Percentiles rank a stretch among this genome's conserved stretches.
phyloP scores from a whole-genome alignment of 805 yeast species.

The Hyphopichia homilentoma region DNA sequence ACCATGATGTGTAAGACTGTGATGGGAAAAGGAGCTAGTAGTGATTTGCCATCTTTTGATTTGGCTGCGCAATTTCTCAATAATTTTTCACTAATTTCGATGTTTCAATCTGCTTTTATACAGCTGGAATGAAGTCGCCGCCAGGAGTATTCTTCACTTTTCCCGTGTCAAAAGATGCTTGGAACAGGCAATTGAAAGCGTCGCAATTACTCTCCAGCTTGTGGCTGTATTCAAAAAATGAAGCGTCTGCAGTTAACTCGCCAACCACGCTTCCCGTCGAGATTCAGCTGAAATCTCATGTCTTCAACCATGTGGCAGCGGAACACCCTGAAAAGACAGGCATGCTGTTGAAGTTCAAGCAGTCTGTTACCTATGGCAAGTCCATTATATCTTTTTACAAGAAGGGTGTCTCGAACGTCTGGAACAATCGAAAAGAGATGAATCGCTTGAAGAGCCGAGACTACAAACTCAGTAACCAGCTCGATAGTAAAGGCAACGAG shows the following conservation, averaged over 20 bases:
- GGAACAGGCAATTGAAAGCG: conserved; percentile 3
- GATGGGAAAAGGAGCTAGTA: conserved; percentile 1
- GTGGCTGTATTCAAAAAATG: conserved; percentile 7
- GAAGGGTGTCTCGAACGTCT: conserved; percentile 53
- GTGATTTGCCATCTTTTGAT: too few species aligned
- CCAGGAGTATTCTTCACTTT: conserved; percentile 4
- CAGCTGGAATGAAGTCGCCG: too few species aligned
- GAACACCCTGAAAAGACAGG: conserved; percentile 13
- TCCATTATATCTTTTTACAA: conserved; percentile 50
- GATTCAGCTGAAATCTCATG: conserved; percentile 22
- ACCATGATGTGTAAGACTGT: conserved; percentile 2
- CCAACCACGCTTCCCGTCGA: conserved; percentile 26
- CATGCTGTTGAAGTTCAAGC: conserved; percentile 25
- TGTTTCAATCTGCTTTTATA: too few species aligned
- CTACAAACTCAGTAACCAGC: conserved; percentile 9
- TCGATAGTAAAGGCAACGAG: conserved; percentile 14
- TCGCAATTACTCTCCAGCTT: conserved; percentile 6
- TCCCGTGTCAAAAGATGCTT: conserved; percentile 8
- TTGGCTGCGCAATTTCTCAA: too few species aligned
- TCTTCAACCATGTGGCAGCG: conserved; percentile 20
- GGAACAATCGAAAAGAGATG: conserved; percentile 35
- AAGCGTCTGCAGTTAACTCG: conserved; percentile 8
- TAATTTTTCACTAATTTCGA: too few species aligned
- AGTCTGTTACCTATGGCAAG: conserved; percentile 43
- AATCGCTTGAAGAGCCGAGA: conserved; percentile 13